These are phyloP conservation scores for Afroboletus lepidellus DNA, from an alignment of 1,284 basidiomycete species.

Conservation along the genomic window DNA sequence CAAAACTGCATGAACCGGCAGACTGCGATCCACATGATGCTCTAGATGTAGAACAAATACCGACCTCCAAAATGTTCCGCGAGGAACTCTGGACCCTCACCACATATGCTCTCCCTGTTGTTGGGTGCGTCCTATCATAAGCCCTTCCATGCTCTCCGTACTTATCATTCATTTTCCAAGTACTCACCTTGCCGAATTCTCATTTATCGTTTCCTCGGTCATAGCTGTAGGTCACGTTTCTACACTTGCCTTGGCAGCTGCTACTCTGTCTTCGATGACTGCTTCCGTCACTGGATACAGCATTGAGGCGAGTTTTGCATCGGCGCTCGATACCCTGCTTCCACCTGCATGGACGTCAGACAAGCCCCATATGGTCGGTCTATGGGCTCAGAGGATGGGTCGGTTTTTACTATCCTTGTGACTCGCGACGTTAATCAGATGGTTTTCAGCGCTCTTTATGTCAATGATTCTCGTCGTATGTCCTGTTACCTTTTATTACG, in stretches of 20 bases:
- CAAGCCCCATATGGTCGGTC: conserved; percentile 81
- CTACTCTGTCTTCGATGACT: conserved; percentile 84
- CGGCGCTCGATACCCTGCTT: conserved; percentile 86
- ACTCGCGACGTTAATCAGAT: no score
- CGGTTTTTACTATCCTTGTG: conserved; percentile 26
- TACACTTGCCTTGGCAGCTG: conserved; percentile 85
- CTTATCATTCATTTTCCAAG: no score
- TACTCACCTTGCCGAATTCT: no score
- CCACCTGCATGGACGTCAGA: conserved; percentile 90
- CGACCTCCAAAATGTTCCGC: conserved; percentile 46
- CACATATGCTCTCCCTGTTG: no score
- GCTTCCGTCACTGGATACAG: conserved; percentile 71
- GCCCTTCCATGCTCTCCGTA: no score
- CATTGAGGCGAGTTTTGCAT: conserved; percentile 80
- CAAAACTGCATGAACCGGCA: conserved; percentile 11
- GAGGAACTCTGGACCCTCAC: conserved; percentile 59
- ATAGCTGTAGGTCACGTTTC: no score
- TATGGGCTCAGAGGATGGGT: conserved; percentile 91
- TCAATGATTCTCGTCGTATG: conserved; percentile 56
- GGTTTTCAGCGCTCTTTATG: conserved; percentile 76
- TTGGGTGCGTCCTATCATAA: no score
- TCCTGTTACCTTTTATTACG: conserved; percentile 14
- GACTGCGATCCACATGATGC: conserved; percentile 3
- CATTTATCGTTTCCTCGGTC: no score
- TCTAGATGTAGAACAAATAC: conserved; percentile 37